Conservation (phyloP, 75 land plant genomes). For the Cupressus sempervirens region DNA sequence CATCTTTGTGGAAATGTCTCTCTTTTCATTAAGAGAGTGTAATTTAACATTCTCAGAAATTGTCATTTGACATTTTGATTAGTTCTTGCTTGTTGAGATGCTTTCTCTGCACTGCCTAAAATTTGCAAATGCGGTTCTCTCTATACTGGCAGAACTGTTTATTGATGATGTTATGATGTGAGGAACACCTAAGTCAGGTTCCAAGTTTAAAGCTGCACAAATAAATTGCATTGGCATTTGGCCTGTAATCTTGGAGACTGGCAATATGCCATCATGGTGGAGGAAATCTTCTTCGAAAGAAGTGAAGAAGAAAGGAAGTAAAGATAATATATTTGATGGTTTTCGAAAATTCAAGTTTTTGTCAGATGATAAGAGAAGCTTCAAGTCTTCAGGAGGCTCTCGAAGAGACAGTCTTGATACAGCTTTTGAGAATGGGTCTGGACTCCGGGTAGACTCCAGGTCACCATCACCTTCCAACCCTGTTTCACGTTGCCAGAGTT, state of each 20-base stretch:
- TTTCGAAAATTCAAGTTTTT: conserved; percentile 36
- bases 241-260: too few species aligned
- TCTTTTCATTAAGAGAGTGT: background rate
- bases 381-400: conserved; percentile 25
- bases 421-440: too few species aligned
- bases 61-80: background rate
- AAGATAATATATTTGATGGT: conserved; percentile 47
- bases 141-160: background rate
- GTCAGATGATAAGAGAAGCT: conserved; percentile 36
- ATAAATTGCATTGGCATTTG: too few species aligned
- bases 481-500: too few species aligned
- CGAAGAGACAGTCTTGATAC: too few species aligned
- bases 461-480: too few species aligned
- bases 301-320: conserved; percentile 62
- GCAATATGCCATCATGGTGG: too few species aligned
- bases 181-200: background rate
- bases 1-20: background rate
- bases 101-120: background rate
- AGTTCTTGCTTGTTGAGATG: background rate
- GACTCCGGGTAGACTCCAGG: too few species aligned
- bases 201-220: too few species aligned
- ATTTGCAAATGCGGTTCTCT: background rate
- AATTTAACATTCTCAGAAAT: background rate
- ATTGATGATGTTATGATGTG: background rate
- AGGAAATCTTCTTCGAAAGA: too few species aligned